Evolutionary conservation across 2,329 filamentous ascomycete genomes (phyloP), one percentile per base, ranked within the genome.

Genomic region (Passalora sequoiae): DNA sequence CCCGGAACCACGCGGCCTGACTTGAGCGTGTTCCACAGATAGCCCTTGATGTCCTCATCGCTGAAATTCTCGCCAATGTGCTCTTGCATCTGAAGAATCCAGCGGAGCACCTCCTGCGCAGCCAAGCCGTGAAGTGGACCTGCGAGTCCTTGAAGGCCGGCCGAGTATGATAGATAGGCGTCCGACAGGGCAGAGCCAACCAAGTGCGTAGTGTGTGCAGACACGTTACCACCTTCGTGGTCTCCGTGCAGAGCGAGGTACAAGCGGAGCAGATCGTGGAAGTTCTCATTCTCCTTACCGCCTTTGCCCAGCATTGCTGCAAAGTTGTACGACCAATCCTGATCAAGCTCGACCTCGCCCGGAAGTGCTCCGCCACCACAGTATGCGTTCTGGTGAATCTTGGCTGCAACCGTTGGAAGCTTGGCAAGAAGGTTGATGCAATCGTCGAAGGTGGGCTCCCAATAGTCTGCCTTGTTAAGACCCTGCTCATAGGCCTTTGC

Each of bases 261-360:
- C 22, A 98, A 74, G 57, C 92, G 81, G 51, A 98, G 78, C 15
- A 98, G 77, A 61, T 98, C 92, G 66, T 97, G 91, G 77, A 98
- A 95, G 66, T 86, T 85, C 70, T 89, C 86, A 58, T 97, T 84
- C 69, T 94, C 76, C 67, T 84, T 80, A 55, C 89, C 88, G 38
- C 83, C 80, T 73, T 94, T 95, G 62, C 91, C 91, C 41, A 97
- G 79, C 81, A 97, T 89, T 54, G 89, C 86, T 33, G 92, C 92
- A 62, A 96, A 98, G 77, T 98, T 98, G 76, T 96, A 94, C 1
- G 89, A 84, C 92, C 92, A 98, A 69, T 98, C 92, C 70, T 96
- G 87, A 56, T 84, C 77, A 45, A 80, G 69, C 60, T 98, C 89
- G 38, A 94, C 74, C 66, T 85, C 73, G 57, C 83, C 78, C 6